These are phyloP conservation scores for Spinellus fusiger DNA, from an alignment of 192 early-diverging fungal genomes.

Conservation along the genomic window DNA sequence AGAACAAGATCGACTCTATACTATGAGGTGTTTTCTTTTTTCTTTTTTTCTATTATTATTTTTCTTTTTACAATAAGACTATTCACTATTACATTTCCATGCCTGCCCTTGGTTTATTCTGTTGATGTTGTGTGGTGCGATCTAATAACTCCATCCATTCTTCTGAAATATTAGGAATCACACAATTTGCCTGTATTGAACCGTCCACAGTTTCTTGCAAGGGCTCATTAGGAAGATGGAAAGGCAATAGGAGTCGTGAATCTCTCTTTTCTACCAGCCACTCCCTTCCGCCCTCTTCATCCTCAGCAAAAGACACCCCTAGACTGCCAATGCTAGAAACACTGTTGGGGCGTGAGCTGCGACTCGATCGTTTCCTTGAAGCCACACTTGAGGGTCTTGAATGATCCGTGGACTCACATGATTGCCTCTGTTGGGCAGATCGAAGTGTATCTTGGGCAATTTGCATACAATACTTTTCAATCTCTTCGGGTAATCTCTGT, in stretches of 20 bases:
- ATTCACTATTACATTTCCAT: not conserved
- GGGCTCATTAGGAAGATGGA: constrained; percentile 62
- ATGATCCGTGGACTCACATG: not conserved
- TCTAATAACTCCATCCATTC: constrained; percentile 30
- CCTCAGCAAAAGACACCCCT: constrained; percentile 6
- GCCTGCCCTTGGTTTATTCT: not conserved
- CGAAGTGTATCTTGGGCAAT: constrained; percentile 60
- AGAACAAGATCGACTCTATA: not conserved
- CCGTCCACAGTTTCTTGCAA: constrained; percentile 1
- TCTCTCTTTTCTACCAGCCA: constrained; percentile 51
- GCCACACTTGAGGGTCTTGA: too few relatives aligned
- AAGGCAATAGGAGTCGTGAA: constrained; percentile 47
- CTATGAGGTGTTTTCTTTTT: not conserved
- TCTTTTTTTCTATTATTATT: not conserved
- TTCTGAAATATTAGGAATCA: constrained; percentile 25
- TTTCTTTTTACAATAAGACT: not conserved
- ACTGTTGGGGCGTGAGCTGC: constrained; percentile 8
- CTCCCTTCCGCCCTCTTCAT: constrained; percentile 38
- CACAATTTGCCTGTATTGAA: too few relatives aligned
- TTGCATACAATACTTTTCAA: constrained; percentile 69
- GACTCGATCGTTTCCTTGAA: not conserved
- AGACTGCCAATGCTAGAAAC: constrained; percentile 9
- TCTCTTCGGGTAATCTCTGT: constrained; percentile 57
- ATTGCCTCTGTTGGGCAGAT: constrained; percentile 1
- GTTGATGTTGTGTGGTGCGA: not conserved